Evolutionary conservation across 1,284 basidiomycete species (phyloP).

Genomic region (Microbotryum scabiosae): DNA sequence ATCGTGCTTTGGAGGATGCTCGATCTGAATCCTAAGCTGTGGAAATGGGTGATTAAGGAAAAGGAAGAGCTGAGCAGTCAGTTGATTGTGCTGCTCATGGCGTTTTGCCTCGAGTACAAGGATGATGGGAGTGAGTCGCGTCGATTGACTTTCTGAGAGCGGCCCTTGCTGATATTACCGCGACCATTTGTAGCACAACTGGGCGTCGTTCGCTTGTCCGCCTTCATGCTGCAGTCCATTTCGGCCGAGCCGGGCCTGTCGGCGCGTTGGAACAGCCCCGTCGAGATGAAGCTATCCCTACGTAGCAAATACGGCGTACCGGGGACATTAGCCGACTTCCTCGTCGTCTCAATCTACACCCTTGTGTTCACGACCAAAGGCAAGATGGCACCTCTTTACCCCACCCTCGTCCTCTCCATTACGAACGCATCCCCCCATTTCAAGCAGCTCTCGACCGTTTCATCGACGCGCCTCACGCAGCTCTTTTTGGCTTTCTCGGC

Average conservation of each 20-base stretch:
- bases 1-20: slow-evolving; percentile 83
- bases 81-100: slow-evolving; percentile 64
- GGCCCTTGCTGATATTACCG: slow-evolving; percentile 24
- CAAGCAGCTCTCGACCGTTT: slow-evolving; percentile 60
- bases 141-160: slow-evolving; percentile 17
- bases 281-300: slow-evolving; percentile 16
- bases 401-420: slow-evolving; percentile 75
- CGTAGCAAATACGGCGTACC: slow-evolving; percentile 60
- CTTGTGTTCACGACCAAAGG: slow-evolving; percentile 67
- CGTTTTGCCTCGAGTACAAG: slow-evolving; percentile 73
- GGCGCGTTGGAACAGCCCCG: slow-evolving; percentile 50
- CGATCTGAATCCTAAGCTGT: slow-evolving; percentile 43
- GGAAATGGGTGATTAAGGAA: neutral
- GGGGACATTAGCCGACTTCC: slow-evolving; percentile 73
- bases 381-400: slow-evolving; percentile 48
- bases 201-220: slow-evolving; percentile 76
- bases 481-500: slow-evolving; percentile 82
- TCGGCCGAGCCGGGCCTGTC: slow-evolving; percentile 76
- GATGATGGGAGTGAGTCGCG: slow-evolving; percentile 66
- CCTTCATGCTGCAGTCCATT: slow-evolving; percentile 84
- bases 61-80: slow-evolving; percentile 49
- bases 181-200: slow-evolving; percentile 58
- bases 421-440: slow-evolving; percentile 81
- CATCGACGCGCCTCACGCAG: slow-evolving; percentile 73
- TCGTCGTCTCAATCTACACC: slow-evolving; percentile 74